Evolutionary conservation across 2,329 filamentous ascomycete species (phyloP).

Genomic region (Colletotrichum salicis): DNA sequence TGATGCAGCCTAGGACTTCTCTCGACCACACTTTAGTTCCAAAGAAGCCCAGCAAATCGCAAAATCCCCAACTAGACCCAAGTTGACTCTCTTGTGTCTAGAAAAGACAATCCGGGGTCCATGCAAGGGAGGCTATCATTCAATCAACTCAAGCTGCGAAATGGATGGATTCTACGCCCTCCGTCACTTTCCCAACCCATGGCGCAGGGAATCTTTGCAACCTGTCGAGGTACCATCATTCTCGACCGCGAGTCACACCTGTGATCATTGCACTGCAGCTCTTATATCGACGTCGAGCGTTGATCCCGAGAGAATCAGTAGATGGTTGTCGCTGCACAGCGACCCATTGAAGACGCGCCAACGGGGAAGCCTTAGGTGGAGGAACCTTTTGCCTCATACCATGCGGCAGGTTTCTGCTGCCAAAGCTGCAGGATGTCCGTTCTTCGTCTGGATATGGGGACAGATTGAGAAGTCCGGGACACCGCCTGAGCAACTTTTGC

Average conservation of each 20-base stretch:
- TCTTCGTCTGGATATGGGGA: not conserved
- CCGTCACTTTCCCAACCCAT: not conserved
- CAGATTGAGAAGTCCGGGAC: not conserved
- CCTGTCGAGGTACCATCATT: not conserved
- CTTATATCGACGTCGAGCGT: not conserved
- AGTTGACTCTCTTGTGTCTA: not conserved
- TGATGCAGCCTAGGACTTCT: not conserved
- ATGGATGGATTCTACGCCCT: not conserved
- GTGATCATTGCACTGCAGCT: not conserved
- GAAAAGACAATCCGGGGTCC: not conserved
- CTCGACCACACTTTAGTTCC: not conserved
- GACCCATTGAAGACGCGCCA: not conserved
- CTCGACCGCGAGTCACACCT: not conserved
- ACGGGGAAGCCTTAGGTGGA: not conserved
- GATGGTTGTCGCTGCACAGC: not conserved
- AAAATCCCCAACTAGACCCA: too few species aligned
- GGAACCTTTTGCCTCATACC: not conserved
- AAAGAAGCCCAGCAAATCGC: not conserved
- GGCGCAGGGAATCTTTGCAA: not conserved
- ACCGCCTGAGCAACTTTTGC: not conserved
- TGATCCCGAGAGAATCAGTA: not conserved
- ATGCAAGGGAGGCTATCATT: not conserved
- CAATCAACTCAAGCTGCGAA: not conserved
- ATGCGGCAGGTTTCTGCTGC: not conserved
- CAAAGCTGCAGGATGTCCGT: not conserved